Conservation (phyloP, 2,329 filamentous ascomycete genomes). For the Aspergillaceae sp. region DNA sequence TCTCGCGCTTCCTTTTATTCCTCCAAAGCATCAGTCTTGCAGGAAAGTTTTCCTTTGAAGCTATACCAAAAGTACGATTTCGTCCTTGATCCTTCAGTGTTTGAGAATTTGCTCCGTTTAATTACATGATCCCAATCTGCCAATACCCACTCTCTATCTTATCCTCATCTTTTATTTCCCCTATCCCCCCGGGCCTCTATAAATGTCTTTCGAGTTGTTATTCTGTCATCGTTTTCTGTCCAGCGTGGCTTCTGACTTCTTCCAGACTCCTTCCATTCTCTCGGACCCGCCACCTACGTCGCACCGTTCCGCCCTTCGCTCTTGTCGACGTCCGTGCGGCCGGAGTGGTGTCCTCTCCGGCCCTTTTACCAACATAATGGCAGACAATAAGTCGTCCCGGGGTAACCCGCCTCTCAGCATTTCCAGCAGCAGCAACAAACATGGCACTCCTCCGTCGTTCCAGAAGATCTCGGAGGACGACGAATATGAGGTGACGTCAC, state of each 20-base stretch:
- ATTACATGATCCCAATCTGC: conserved; percentile 4
- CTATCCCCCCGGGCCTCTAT: conserved; percentile 4
- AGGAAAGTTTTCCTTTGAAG: neutral
- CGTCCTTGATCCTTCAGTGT: neutral
- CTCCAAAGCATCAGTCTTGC: neutral
- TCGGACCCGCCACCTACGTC: conserved; percentile 47
- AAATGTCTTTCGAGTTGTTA: conserved; percentile 1
- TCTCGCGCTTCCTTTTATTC: neutral
- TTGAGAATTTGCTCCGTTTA: conserved; percentile 1
- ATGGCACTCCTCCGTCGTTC: conserved; percentile 42
- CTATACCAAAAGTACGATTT: conserved; percentile 2
- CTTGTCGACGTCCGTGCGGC: conserved; percentile 16
- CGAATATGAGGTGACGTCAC: conserved; percentile 69
- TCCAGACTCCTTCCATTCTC: conserved; percentile 56
- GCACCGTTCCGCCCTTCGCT: conserved; percentile 51
- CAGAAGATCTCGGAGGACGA: conserved; percentile 72
- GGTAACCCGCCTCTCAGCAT: conserved; percentile 78
- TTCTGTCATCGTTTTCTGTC: neutral
- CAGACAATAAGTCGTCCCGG: conserved; percentile 61
- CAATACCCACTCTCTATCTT: conserved; percentile 13
- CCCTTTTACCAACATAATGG: conserved; percentile 45
- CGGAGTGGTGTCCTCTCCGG: conserved; percentile 22
- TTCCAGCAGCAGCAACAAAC: conserved; percentile 51
- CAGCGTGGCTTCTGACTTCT: conserved; percentile 52
- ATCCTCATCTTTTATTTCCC: conserved; percentile 2